These are phyloP conservation scores for Incumbomyces lentus DNA, from an alignment of 2,329 filamentous ascomycete genomes.

Conservation along the genomic window DNA sequence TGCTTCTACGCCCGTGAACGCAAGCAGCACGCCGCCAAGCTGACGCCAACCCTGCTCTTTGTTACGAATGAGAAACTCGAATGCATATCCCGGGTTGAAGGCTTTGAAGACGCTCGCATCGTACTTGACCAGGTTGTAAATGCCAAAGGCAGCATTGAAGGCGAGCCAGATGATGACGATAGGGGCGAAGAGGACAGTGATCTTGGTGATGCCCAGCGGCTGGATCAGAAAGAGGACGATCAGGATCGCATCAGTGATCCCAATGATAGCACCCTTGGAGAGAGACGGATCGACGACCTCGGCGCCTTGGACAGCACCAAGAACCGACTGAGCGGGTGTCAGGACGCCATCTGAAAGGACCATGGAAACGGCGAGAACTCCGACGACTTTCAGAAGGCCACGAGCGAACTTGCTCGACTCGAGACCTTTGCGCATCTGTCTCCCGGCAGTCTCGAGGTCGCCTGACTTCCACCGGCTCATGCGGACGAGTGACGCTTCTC, in stretches of 20 bases:
- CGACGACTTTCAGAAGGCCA: conserved; percentile 40
- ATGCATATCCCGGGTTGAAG: conserved; percentile 41
- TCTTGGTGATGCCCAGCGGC: conserved; percentile 43
- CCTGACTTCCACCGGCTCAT: conserved; percentile 38
- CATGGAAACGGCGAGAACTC: conserved; percentile 44
- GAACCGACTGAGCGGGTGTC: conserved; percentile 47
- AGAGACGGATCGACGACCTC: conserved; percentile 40
- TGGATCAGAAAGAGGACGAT: conserved; percentile 45
- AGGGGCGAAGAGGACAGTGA: conserved; percentile 41
- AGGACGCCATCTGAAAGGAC: conserved; percentile 47
- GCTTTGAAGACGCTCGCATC: conserved; percentile 43
- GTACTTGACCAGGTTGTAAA: conserved; percentile 40
- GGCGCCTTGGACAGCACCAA: conserved; percentile 47
- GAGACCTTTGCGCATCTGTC: conserved; percentile 35
- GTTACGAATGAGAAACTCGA: conserved; percentile 41
- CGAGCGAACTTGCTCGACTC: conserved; percentile 39
- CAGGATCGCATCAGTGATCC: conserved; percentile 43
- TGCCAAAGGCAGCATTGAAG: conserved; percentile 43
- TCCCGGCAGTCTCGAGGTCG: conserved; percentile 36
- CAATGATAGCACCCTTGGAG: conserved; percentile 37
- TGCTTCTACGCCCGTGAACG: conserved; percentile 70
- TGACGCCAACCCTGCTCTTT: conserved; percentile 42
- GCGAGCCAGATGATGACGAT: conserved; percentile 47
- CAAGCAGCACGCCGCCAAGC: conserved; percentile 55
- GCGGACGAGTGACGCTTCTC: conserved; percentile 36